phyloP scores from a whole-genome alignment of 148 eudicot genomes.

The Silene uniflora region DNA sequence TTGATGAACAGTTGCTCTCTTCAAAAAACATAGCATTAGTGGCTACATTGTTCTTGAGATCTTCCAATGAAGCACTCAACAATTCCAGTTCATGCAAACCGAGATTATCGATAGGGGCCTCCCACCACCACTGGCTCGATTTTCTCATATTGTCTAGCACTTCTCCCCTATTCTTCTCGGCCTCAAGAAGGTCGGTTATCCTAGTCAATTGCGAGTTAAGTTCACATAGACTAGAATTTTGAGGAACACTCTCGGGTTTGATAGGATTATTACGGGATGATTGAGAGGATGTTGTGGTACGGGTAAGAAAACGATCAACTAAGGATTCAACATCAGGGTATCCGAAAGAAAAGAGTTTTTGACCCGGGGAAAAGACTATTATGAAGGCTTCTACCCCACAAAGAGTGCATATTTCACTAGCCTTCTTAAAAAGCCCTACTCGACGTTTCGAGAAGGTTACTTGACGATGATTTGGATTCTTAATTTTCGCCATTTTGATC shows the following conservation, averaged over 20 bases:
- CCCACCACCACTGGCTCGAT: constrained; percentile 48
- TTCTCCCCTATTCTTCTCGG: constrained; percentile 36
- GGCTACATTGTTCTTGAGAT: constrained; percentile 42
- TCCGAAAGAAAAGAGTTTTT: constrained; percentile 53
- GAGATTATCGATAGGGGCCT: constrained; percentile 41
- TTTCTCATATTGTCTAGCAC: constrained; percentile 32
- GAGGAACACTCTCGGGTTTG: constrained; percentile 23
- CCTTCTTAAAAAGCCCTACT: constrained; percentile 53
- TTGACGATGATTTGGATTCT: constrained; percentile 48
- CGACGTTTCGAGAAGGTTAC: constrained; percentile 66
- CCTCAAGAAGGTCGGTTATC: constrained; percentile 36
- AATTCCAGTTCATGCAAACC: constrained; percentile 37
- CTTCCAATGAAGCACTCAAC: constrained; percentile 46
- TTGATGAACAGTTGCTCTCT: constrained; percentile 11
- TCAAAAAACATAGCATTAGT: constrained; percentile 31
- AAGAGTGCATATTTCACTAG: constrained; percentile 52
- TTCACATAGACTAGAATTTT: constrained; percentile 21
- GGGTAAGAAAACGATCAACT: constrained; percentile 32
- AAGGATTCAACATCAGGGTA: constrained; percentile 44
- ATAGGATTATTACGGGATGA: background rate
- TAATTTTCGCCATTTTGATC: constrained; percentile 53
- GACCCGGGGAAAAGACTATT: constrained; percentile 45
- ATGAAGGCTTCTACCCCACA: constrained; percentile 46
- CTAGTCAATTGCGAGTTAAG: constrained; percentile 43
- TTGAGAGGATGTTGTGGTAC: constrained; percentile 25